These are phyloP conservation scores for Rubroboletus satanas DNA, from an alignment of 768 basidiomycete genomes.

Conservation along the genomic window DNA sequence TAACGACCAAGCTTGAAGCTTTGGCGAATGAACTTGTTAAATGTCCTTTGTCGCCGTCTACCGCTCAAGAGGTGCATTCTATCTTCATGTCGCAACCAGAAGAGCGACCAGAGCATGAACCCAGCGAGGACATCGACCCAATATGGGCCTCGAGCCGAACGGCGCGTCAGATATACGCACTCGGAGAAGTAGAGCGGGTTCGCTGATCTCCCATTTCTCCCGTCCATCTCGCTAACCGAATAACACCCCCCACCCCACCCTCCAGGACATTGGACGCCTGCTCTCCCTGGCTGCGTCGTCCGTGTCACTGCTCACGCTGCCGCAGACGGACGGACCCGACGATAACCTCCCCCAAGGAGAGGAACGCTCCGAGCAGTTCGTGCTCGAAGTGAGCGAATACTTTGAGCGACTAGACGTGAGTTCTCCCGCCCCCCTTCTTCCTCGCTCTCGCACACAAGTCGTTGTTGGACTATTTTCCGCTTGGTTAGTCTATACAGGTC, in stretches of 20 bases:
- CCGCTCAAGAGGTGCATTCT: too few species aligned
- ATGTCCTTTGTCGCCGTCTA: not conserved
- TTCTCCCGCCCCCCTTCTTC: slow-evolving; percentile 12
- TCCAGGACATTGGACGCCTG: slow-evolving; percentile 72
- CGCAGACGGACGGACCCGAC: slow-evolving; percentile 70
- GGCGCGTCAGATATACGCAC: slow-evolving; percentile 74
- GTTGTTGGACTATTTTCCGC: not conserved
- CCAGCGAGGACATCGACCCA: slow-evolving; percentile 54
- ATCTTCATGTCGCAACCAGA: slow-evolving; percentile 23
- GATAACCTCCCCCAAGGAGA: slow-evolving; percentile 74
- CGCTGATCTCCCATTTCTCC: not conserved
- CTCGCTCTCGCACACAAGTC: not conserved
- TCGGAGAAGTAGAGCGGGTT: slow-evolving; percentile 80
- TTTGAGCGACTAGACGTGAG: slow-evolving; percentile 77
- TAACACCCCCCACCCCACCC: not conserved
- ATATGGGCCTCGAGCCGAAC: slow-evolving; percentile 81
- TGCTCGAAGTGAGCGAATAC: slow-evolving; percentile 80
- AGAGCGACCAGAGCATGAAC: slow-evolving; percentile 11
- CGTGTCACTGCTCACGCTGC: slow-evolving; percentile 74
- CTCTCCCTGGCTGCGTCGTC: slow-evolving; percentile 74
- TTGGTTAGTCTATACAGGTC: slow-evolving; percentile 63
- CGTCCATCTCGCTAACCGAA: not conserved
- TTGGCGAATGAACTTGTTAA: not conserved
- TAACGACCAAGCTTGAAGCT: not conserved
- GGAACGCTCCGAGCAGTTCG: slow-evolving; percentile 82